Evolutionary conservation across 192 early-diverging fungal species (phyloP).

Genomic region (Linnemannia schmuckeri): DNA sequence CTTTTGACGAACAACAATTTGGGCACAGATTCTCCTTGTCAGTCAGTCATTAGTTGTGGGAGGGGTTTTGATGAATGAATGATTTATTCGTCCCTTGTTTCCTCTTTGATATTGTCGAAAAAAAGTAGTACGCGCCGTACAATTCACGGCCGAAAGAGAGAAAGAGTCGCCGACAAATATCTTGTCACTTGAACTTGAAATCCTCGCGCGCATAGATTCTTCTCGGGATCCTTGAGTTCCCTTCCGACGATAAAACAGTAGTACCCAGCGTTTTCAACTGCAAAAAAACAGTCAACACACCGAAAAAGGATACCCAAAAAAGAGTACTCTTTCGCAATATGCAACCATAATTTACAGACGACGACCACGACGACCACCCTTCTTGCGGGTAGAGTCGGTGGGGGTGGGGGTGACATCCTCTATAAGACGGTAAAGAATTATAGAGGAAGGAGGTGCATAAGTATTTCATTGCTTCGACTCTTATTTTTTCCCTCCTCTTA

Average conservation of each 20-base stretch:
- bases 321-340: neutral
- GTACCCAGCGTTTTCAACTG: slow-evolving; percentile 2
- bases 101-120: slow-evolving; percentile 1
- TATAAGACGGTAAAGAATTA: slow-evolving; percentile 50
- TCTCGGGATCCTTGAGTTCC: neutral
- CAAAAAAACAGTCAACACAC: neutral
- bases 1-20: too few species aligned
- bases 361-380: slow-evolving; percentile 99
- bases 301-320: neutral
- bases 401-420: slow-evolving; percentile 99
- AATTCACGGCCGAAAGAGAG: slow-evolving; percentile 11
- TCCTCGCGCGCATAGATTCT: neutral
- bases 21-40: too few species aligned
- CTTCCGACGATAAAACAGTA: slow-evolving; percentile 3
- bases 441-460: slow-evolving; percentile 49
- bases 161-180: neutral
- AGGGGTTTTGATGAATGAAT: neutral
- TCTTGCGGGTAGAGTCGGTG: slow-evolving; percentile 97
- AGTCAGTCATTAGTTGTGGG: neutral
- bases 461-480: neutral
- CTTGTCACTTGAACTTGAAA: neutral
- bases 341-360: slow-evolving; percentile 75
- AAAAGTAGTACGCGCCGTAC: slow-evolving; percentile 3
- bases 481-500: neutral
- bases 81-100: slow-evolving; percentile 7